Evolutionary conservation across 495 filamentous ascomycete species (phyloP).

Genomic region (Aspergillus leporis): DNA sequence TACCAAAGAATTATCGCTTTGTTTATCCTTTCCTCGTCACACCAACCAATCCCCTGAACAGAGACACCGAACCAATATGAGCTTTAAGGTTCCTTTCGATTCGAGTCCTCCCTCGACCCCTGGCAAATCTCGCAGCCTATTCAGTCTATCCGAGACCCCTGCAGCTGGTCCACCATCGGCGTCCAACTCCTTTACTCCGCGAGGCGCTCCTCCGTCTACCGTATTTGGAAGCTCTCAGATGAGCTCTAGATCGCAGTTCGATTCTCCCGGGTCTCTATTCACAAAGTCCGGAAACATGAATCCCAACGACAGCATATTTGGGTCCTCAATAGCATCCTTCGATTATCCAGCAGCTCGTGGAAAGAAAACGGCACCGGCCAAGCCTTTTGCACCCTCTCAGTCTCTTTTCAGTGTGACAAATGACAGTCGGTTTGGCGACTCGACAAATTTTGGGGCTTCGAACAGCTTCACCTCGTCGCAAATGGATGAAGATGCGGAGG

Average conservation of each 20-base stretch:
- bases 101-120: slow-evolving; percentile 44
- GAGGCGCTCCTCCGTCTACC: slow-evolving; percentile 64
- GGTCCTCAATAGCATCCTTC: slow-evolving; percentile 41
- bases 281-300: slow-evolving; percentile 44
- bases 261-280: slow-evolving; percentile 38
- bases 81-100: slow-evolving; percentile 40
- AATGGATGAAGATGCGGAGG: slow-evolving; percentile 35
- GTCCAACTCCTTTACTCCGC: slow-evolving; percentile 70
- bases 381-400: slow-evolving; percentile 30
- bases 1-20: background rate
- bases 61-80: slow-evolving; percentile 29
- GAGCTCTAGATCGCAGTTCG: slow-evolving; percentile 41
- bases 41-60: background rate
- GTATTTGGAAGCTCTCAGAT: slow-evolving; percentile 67
- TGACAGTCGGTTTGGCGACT: slow-evolving; percentile 45
- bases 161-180: slow-evolving; percentile 71
- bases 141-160: slow-evolving; percentile 72
- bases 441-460: slow-evolving; percentile 27
- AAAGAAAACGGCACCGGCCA: slow-evolving; percentile 25
- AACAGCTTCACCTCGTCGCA: slow-evolving; percentile 35
- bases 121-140: slow-evolving; percentile 41
- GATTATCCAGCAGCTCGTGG: slow-evolving; percentile 38
- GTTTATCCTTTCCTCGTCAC: background rate
- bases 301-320: slow-evolving; percentile 44
- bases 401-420: slow-evolving; percentile 39